Base-by-base conservation (phyloP, 257 asterid genomes). In the Coffea canephora region DNA sequence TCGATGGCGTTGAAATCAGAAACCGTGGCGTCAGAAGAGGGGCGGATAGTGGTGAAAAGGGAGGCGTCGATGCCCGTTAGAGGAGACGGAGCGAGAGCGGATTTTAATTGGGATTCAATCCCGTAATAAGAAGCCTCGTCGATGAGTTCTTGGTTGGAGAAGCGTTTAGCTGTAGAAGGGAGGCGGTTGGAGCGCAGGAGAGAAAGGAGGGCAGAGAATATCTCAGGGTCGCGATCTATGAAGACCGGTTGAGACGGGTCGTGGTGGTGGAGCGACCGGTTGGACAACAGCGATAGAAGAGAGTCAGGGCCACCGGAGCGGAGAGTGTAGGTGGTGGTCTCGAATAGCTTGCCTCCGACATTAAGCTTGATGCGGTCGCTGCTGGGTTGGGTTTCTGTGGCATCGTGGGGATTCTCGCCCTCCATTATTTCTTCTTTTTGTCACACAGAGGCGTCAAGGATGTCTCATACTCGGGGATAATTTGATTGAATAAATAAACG, bases 221-320 rank as follows among this genome's bases (percentile, higher is more conserved):
- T 87, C 27, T 92, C 98, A 9, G 98, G 99, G 88, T 95, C 98
- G 5, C 99, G 97, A 89, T 95, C 99, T 73, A 95, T 92, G 89
- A 95, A 95, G 31, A 95, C 85, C 27, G 96, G 90, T 4, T 78
- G 83, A 48, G 80, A 69, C 55, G 55, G 55, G 23, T 55, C 70
- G 48, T 41, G 27, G 1, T 87, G 89, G 45, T 83, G 84, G 39
- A 76, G 59, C 41, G 88, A 82, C 6, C 97, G 94, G 86, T 81
- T 89, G 54, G 99, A 90, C 52, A 93, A 87, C 54, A 89, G 89
- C 77, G 82, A 89, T 7, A 95, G 80, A 61, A 95, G 95, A 59
- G 99, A 88, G 73, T 95, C 99, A 0, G 96, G 88, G 0, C 97
- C 97, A 70, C 97, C 97, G 79, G 95, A 93, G 1, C 91, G 91